Evolutionary conservation across 306 rosid species (phyloP), one percentile per base, ranked within the genome.

Genomic region (Sesbania bispinosa): DNA sequence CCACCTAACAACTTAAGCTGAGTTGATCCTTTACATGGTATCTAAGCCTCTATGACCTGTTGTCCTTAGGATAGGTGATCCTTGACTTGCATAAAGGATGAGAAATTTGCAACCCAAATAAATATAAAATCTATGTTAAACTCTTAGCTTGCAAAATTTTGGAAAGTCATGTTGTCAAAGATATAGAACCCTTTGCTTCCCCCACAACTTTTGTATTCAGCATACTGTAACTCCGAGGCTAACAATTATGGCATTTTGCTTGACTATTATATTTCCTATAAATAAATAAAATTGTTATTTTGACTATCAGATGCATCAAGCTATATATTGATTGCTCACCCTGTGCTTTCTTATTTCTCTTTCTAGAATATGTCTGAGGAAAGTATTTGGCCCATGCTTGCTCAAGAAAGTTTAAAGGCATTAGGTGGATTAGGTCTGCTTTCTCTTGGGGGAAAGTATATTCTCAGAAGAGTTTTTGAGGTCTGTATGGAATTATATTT

Each of bases 391-490:
- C 97, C 99, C 46, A 95, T 67, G 90, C 97, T 95, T 77, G 87
- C 89, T 62, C 76, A 95, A 83, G 97, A 95, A 85, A 95, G 99
- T 85, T 82, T 95, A 54, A 91, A 91, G 85, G 99, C 99, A 42
- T 87, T 95, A 79, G 88, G 88, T 63, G 99, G 99, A 80, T 62
- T 95, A 77, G 99, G 99, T 74, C 80, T 95, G 71, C 90, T 95
- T 81, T 95, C 99, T 61, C 90, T 95, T 68, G 97, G 96, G 48
- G 95, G 91, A 67, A 95, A 95, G 79, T 91, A 61, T 79, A 85
- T 91, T 82, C 96, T 95, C 69, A 83, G 99, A 71, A 91, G 97
- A 85, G 84, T 91, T 84, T 95, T 95, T 53, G 97, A 95, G 99
- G 99, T 94, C 29, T 29, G 83, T 50, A 71, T 30, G 19, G 39